These are phyloP conservation scores for Penicillium diatomitis DNA, from an alignment of 495 filamentous ascomycete genomes.

Conservation along the genomic window DNA sequence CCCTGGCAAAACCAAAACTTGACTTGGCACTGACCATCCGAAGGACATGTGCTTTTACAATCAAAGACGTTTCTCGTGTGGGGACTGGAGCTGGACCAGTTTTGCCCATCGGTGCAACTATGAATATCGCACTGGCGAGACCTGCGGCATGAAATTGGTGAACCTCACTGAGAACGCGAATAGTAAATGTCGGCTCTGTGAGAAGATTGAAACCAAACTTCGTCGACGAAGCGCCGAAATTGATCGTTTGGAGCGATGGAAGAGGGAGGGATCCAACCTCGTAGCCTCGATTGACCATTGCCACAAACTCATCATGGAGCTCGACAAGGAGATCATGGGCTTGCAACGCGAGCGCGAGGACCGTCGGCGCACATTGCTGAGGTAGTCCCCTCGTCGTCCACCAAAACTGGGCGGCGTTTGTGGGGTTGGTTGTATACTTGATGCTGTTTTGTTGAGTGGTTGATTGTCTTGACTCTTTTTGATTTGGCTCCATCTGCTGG, in stretches of 20 bases:
- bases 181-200: constrained; percentile 72
- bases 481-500: constrained; percentile 11
- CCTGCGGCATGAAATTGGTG: constrained; percentile 92
- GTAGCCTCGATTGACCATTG: constrained; percentile 76
- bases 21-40: constrained; percentile 24
- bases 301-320: constrained; percentile 48
- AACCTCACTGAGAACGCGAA: constrained; percentile 51
- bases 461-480: constrained; percentile 13
- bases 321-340: constrained; percentile 55
- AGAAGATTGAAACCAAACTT: constrained; percentile 82
- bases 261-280: constrained; percentile 56
- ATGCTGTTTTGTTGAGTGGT: constrained; percentile 6
- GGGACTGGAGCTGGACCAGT: constrained; percentile 92
- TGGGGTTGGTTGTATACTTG: constrained; percentile 12
- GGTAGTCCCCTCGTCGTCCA: constrained; percentile 9
- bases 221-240: constrained; percentile 66
- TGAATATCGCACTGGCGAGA: constrained; percentile 97
- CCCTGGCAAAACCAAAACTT: constrained; percentile 18
- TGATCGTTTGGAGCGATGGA: constrained; percentile 76
- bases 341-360: constrained; percentile 35
- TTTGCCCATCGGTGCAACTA: constrained; percentile 92
- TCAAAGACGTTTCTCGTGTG: constrained; percentile 54
- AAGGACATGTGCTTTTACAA: constrained; percentile 53
- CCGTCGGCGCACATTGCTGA: constrained; percentile 24
- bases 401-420: constrained; percentile 7